Percentiles rank a stretch among this genome's conserved stretches.
Evolutionary conservation across 495 filamentous ascomycete genomes (phyloP).

Genomic region (Penicillium ucsense): DNA sequence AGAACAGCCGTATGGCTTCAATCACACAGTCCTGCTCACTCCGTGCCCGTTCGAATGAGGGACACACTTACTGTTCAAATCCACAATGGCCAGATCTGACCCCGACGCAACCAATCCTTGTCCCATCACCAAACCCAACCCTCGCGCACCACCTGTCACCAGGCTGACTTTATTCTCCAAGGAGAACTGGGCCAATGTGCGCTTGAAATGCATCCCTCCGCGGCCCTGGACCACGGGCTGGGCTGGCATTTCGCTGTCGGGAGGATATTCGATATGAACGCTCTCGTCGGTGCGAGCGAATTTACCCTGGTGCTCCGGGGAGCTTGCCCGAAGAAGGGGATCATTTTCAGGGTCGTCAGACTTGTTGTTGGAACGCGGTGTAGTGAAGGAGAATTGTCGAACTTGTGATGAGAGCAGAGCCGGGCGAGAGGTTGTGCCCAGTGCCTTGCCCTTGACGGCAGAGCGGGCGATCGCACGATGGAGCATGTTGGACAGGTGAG

Average conservation of each 20-base stretch:
- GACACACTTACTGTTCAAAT: constrained; percentile 68
- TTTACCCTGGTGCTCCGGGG: constrained; percentile 28
- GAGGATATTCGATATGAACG: constrained; percentile 68
- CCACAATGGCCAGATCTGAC: constrained; percentile 83
- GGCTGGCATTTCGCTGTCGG: constrained; percentile 55
- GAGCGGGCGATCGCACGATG: constrained; percentile 21
- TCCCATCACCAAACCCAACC: constrained; percentile 82
- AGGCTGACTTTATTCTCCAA: constrained; percentile 68
- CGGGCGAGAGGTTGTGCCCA: constrained; percentile 15
- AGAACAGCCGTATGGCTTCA: no score
- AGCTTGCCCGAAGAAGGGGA: constrained; percentile 18
- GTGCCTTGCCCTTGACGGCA: constrained; percentile 20
- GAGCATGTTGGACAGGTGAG: constrained; percentile 16
- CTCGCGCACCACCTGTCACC: constrained; percentile 80
- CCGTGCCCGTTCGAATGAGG: neutral
- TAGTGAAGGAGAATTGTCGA: constrained; percentile 24
- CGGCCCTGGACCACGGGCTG: constrained; percentile 59
- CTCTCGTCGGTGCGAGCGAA: constrained; percentile 72
- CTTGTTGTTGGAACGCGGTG: constrained; percentile 17
- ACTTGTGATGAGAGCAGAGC: constrained; percentile 9
- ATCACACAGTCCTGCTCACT: no score
- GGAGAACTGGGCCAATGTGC: constrained; percentile 65
- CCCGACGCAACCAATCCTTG: constrained; percentile 81
- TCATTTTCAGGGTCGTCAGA: constrained; percentile 18
- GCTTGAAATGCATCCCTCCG: constrained; percentile 60